Evolutionary conservation across 257 asterid species (phyloP).

Genomic region (Marsdenia floribunda): DNA sequence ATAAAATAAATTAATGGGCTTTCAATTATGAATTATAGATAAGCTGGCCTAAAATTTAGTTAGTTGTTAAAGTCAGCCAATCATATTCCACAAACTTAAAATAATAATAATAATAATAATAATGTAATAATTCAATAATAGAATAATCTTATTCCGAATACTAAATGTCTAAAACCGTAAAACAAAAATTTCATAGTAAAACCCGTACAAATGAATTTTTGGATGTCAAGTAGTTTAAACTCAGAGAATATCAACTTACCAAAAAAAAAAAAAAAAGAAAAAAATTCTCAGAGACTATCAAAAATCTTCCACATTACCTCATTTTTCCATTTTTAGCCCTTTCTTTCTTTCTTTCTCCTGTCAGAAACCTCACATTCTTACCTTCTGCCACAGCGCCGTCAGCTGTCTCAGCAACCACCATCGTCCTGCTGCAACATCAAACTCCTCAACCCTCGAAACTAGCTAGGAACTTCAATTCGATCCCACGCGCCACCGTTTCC

Average conservation of each 20-base stretch:
- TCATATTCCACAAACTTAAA: no score
- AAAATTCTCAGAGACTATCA: not conserved
- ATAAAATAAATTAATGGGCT: no score
- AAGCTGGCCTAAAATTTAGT: no score
- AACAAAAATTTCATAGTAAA: not conserved
- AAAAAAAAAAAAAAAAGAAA: no score
- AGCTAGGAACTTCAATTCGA: slow-evolving; percentile 16
- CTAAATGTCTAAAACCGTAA: no score
- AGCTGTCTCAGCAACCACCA: not conserved
- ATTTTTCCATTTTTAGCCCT: slow-evolving; percentile 14
- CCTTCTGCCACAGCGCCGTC: slow-evolving; percentile 11
- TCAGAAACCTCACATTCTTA: slow-evolving; percentile 9
- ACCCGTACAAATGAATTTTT: not conserved
- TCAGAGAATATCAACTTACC: not conserved
- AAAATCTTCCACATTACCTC: not conserved
- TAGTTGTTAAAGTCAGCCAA: no score
- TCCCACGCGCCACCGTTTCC: slow-evolving; percentile 58
- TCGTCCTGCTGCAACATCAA: not conserved
- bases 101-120: no score
- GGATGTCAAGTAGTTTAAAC: not conserved
- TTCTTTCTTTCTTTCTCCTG: not conserved
- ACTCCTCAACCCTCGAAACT: not conserved
- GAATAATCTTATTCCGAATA: no score
- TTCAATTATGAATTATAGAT: no score
- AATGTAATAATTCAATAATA: no score